A percentile compares a stretch with the other conserved stretches of the same genome.
phyloP scores from a whole-genome alignment of 441 rosid species.

The Jatropha multifida region DNA sequence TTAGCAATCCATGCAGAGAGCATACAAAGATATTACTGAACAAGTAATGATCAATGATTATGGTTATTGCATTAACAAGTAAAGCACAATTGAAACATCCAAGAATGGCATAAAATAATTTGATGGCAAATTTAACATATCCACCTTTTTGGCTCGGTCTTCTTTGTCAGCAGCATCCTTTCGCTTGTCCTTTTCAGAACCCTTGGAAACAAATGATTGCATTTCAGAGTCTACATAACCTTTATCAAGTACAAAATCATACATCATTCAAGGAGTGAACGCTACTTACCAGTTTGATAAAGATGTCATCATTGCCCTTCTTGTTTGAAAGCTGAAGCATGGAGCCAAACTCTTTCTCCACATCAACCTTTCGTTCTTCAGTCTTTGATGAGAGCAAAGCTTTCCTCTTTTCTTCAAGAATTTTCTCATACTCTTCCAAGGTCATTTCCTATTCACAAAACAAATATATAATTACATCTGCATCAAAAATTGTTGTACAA shows the following conservation, averaged over 20 bases:
- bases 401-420: slow-evolving; percentile 82
- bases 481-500: too few species aligned
- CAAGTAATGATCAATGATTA: neutral
- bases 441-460: slow-evolving; percentile 64
- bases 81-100: neutral
- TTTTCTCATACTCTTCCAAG: slow-evolving; percentile 86
- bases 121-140: neutral
- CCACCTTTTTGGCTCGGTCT: slow-evolving; percentile 82
- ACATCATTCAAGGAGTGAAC: neutral
- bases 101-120: neutral
- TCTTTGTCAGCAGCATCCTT: slow-evolving; percentile 81
- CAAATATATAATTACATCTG: too few species aligned
- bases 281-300: slow-evolving; percentile 71
- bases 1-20: neutral
- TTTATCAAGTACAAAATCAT: neutral
- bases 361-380: slow-evolving; percentile 77
- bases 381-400: slow-evolving; percentile 58
- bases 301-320: slow-evolving; percentile 73
- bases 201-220: slow-evolving; percentile 39
- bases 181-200: slow-evolving; percentile 90
- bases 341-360: slow-evolving; percentile 59
- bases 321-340: slow-evolving; percentile 88
- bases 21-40: neutral
- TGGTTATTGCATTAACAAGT: neutral
- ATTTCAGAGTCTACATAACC: slow-evolving; percentile 7